Conservation (phyloP, 768 basidiomycete species). For the Auricularia heimuer region DNA sequence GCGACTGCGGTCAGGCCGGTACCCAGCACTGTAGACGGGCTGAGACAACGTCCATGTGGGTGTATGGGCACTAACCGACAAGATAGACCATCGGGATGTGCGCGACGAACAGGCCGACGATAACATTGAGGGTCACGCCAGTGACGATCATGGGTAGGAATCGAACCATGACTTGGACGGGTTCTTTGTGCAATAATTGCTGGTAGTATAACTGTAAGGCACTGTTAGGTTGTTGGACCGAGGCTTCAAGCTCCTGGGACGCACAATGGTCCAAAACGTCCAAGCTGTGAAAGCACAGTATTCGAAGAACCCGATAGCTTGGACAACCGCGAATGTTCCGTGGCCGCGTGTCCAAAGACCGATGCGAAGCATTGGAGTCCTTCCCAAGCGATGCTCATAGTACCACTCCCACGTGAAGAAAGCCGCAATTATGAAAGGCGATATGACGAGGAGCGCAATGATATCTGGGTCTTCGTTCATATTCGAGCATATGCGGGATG, state of each 20-base stretch:
- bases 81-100: slow-evolving; percentile 32
- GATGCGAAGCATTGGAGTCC: slow-evolving; percentile 54
- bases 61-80: neutral
- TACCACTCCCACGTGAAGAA: slow-evolving; percentile 28
- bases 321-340: slow-evolving; percentile 53
- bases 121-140: slow-evolving; percentile 52
- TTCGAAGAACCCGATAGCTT: slow-evolving; percentile 50
- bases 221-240: too few relatives aligned
- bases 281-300: slow-evolving; percentile 24
- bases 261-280: neutral
- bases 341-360: slow-evolving; percentile 53
- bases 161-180: slow-evolving; percentile 53
- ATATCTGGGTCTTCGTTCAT: slow-evolving; percentile 19
- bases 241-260: too few relatives aligned
- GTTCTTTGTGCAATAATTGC: slow-evolving; percentile 17
- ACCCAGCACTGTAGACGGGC: slow-evolving; percentile 32
- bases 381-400: slow-evolving; percentile 13
- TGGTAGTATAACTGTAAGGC: slow-evolving; percentile 45
- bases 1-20: slow-evolving; percentile 49
- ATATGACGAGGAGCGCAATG: slow-evolving; percentile 25
- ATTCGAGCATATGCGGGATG: neutral
- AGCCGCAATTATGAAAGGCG: slow-evolving; percentile 17
- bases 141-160: slow-evolving; percentile 65
- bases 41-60: too few relatives aligned
- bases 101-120: slow-evolving; percentile 51